A percentile compares a stretch with the other conserved stretches of the same genome.
Evolutionary conservation across 768 basidiomycete species (phyloP).

Genomic region (Leccinum pellstonianum): DNA sequence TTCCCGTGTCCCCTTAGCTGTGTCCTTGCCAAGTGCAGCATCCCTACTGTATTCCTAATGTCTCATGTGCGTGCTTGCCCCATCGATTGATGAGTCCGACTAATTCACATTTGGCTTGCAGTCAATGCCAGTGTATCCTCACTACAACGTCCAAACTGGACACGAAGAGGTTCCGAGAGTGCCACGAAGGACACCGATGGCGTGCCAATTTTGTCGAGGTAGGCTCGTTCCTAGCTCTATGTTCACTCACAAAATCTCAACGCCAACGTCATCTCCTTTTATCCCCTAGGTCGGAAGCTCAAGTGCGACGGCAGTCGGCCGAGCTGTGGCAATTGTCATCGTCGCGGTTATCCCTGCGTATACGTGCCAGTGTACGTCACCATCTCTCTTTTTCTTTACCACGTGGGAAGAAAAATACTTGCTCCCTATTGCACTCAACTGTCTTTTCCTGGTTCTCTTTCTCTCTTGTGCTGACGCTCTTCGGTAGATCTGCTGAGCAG

Average conservation of each 20-base stretch:
- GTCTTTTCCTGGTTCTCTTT: not conserved
- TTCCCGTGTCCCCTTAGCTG: slow-evolving; percentile 7
- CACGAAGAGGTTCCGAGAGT: slow-evolving; percentile 28
- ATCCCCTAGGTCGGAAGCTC: slow-evolving; percentile 56
- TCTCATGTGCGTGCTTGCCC: slow-evolving; percentile 19
- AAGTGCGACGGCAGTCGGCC: slow-evolving; percentile 70
- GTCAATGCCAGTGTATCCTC: slow-evolving; percentile 14
- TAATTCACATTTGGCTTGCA: not conserved
- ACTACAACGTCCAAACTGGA: slow-evolving; percentile 12
- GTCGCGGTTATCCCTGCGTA: slow-evolving; percentile 54
- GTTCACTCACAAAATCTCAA: slow-evolving; percentile 2
- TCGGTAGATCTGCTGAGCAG: slow-evolving; percentile 27
- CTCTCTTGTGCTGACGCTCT: slow-evolving; percentile 10
- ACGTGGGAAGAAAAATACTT: slow-evolving; percentile 5
- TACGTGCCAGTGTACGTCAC: slow-evolving; percentile 65
- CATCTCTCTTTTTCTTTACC: not conserved
- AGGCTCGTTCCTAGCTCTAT: not conserved
- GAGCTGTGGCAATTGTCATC: slow-evolving; percentile 64
- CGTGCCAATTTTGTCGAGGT: slow-evolving; percentile 75
- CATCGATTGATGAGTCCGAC: not conserved
- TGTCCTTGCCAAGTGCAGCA: slow-evolving; percentile 3
- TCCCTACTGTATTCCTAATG: slow-evolving; percentile 18
- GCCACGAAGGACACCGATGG: slow-evolving; percentile 61
- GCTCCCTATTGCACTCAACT: not conserved
- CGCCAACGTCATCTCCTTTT: not conserved